Evolutionary conservation across 2,329 filamentous ascomycete species (phyloP).

Genomic region (Fonsecaea multimorphosa): DNA sequence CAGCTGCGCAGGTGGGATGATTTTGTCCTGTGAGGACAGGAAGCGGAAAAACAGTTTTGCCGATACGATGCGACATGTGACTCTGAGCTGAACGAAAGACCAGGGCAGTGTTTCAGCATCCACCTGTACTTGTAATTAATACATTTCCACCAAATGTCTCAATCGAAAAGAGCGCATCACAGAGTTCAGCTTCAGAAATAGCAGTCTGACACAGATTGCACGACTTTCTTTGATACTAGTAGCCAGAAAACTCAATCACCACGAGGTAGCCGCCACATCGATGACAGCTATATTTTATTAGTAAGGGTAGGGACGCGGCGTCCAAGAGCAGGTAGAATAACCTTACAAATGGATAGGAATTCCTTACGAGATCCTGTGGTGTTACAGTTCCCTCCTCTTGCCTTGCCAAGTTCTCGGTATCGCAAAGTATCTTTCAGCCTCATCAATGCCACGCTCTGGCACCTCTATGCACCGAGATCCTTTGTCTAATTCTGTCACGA

Average conservation of each 20-base stretch:
- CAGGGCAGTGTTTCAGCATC: neutral
- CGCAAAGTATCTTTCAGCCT: constrained; percentile 11
- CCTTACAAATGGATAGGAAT: neutral
- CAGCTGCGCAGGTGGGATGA: constrained; percentile 2
- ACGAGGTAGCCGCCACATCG: too few relatives aligned
- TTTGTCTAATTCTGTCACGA: neutral
- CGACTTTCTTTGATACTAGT: too few relatives aligned
- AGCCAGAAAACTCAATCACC: too few relatives aligned
- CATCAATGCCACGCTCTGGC: constrained; percentile 9
- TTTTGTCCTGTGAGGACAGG: neutral
- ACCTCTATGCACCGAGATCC: neutral
- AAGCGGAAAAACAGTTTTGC: constrained; percentile 8
- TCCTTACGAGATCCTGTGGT: too few relatives aligned
- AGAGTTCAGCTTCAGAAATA: neutral
- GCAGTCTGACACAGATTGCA: neutral
- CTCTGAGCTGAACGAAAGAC: neutral
- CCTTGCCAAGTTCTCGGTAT: neutral
- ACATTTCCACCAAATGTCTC: neutral
- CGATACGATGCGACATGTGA: constrained; percentile 1
- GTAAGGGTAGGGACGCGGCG: neutral
- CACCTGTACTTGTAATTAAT: too few relatives aligned
- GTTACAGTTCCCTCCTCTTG: neutral
- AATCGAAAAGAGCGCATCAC: neutral
- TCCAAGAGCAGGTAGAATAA: neutral
- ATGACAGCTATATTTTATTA: too few relatives aligned